Conservation (phyloP, 2,329 filamentous ascomycete species). For the Xylaria sp. region DNA sequence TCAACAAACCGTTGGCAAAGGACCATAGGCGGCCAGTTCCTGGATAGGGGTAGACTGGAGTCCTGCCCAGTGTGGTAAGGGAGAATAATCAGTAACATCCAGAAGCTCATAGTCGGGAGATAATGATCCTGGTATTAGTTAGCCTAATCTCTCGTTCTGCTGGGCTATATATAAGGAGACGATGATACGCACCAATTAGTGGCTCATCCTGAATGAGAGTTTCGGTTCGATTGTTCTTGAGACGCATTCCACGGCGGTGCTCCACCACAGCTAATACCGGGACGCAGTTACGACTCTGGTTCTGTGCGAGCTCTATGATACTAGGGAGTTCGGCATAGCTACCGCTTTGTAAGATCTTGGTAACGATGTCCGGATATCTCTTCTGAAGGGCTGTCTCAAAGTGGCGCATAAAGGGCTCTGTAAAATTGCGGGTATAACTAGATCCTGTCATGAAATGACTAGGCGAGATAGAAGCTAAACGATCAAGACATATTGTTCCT, state of each 20-base stretch:
- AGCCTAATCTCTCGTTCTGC: neutral
- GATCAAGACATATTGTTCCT: conserved; percentile 65
- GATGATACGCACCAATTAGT: conserved; percentile 58
- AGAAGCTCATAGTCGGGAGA: conserved; percentile 47
- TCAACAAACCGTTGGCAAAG: conserved; percentile 60
- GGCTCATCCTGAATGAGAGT: conserved; percentile 56
- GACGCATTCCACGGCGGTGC: conserved; percentile 59
- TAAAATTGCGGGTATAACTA: conserved; percentile 41
- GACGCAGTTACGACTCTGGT: conserved; percentile 62
- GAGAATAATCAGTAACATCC: conserved; percentile 63
- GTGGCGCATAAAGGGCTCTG: conserved; percentile 58
- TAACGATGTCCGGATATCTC: conserved; percentile 55
- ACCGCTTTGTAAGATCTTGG: conserved; percentile 61
- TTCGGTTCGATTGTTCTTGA: conserved; percentile 55
- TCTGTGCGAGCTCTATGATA: conserved; percentile 58
- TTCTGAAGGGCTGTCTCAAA: conserved; percentile 57
- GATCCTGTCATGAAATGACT: conserved; percentile 51
- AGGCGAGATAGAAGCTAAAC: conserved; percentile 64
- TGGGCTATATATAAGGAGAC: neutral
- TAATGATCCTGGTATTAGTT: conserved; percentile 17
- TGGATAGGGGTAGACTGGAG: conserved; percentile 54
- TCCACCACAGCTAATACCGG: conserved; percentile 65
- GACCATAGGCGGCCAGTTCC: conserved; percentile 61
- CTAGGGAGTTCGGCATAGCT: conserved; percentile 64
- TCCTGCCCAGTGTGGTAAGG: conserved; percentile 61